Percentiles rank a stretch among this genome's conserved stretches.
These are phyloP conservation scores for Oryza glumipatula DNA, from an alignment of 176 grass and related monocot species.

Conservation along the genomic window DNA sequence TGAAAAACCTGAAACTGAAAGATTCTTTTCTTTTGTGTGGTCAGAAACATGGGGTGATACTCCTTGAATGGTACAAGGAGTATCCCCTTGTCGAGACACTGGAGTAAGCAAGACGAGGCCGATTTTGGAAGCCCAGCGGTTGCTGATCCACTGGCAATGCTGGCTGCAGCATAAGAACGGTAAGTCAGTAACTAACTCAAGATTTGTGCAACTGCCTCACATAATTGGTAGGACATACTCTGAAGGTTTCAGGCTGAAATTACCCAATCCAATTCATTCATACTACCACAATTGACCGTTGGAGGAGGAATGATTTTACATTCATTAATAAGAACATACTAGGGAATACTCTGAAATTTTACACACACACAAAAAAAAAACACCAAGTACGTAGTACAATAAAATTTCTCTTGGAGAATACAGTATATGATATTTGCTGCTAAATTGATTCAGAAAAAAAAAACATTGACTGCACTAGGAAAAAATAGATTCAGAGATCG, in stretches of 20 bases:
- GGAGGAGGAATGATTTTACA: too few relatives aligned
- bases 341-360: too few relatives aligned
- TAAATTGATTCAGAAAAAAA: background rate
- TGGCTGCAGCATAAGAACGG: background rate
- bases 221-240: background rate
- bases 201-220: background rate
- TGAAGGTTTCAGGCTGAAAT: background rate
- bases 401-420: too few relatives aligned
- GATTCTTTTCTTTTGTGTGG: background rate
- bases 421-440: too few relatives aligned
- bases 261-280: background rate
- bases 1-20: background rate
- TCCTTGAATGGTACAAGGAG: background rate
- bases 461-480: too few relatives aligned
- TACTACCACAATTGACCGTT: background rate
- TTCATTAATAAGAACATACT: too few relatives aligned
- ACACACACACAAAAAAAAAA: too few relatives aligned
- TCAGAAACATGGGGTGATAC: constrained; percentile 25
- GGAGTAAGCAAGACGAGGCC: background rate
- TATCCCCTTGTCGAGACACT: background rate
- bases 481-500: background rate
- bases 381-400: too few relatives aligned
- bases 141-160: constrained; percentile 11
- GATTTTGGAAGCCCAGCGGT: background rate
- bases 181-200: constrained; percentile 4